Base-by-base conservation (phyloP, 176 grass and related monocot species). In the Oryza glumipatula region DNA sequence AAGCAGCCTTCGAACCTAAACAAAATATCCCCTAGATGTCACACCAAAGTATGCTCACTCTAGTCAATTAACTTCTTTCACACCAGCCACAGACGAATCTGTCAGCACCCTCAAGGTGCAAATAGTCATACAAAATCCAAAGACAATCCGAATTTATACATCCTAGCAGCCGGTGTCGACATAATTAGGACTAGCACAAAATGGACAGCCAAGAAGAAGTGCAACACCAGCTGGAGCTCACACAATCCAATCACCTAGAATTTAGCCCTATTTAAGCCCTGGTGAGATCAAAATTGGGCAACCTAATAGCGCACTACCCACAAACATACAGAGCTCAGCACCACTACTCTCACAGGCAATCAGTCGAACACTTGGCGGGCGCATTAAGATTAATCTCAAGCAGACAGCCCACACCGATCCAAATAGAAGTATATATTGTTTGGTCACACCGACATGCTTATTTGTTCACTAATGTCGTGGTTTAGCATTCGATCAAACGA, bases 151-250 rank as follows among this genome's bases (percentile, higher is more conserved):
- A 73, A 73, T 84, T 58, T 70, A 68, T 79, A 68, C 61, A 45
- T 72, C 47, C 83, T 15, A 79, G 46, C 24, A 80, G 15, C 39
- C 4, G 3, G 73, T 21, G 35, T 47, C 2, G 1, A 51, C 11
- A 64, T 33, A 41, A 65, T 75, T 16, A 67, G 21, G 61, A 75
- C 66, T 86, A 56, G 85, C 17, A 66, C 26, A 72, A 65, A 74
- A 84, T 76, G 38, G 65, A 16, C 26, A 80, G 49, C 24, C 22
- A 3, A 46, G 70, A 39, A 52, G 5, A 56, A 64, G 26, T 44
- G 44, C 44, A 43, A 21, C 32, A 74, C 56, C 82, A 74, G 61
- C 60, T 79, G 35, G 81, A 68, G 49, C 17, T 79, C 80, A 88
- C 9, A 82, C 11, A 21, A 35, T 60, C 45, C 36, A 49, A 68